Percentiles rank a stretch among this genome's conserved stretches.
Evolutionary conservation across 2,329 filamentous ascomycete genomes (phyloP).

Genomic region (Colletotrichum theobromicola): DNA sequence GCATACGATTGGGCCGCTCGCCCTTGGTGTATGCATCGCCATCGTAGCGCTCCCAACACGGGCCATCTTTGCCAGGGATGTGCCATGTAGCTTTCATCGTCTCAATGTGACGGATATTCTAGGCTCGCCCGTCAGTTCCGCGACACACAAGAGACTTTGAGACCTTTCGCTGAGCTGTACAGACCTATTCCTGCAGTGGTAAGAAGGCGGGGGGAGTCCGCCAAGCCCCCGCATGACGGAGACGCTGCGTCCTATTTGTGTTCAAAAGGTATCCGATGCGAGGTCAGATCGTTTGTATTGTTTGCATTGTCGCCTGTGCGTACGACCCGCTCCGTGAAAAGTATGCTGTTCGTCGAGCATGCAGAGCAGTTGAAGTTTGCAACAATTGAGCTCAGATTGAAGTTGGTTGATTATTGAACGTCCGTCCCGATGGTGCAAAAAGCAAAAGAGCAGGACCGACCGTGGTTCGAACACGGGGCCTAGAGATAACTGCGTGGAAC

Average conservation of each 20-base stretch:
- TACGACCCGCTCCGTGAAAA: not conserved
- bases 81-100: not conserved
- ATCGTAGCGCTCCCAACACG: not conserved
- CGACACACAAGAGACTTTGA: not conserved
- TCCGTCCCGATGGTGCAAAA: not conserved
- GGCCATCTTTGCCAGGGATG: not conserved
- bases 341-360: not conserved
- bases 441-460: conserved; percentile 7
- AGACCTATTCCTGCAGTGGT: not conserved
- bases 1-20: conserved; percentile 1
- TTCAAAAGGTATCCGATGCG: conserved; percentile 4
- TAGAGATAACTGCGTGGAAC: conserved; percentile 13
- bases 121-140: not conserved
- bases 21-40: not conserved
- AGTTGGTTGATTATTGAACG: too few relatives aligned
- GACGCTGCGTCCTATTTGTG: not conserved
- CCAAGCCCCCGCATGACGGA: conserved; percentile 8
- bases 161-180: not conserved
- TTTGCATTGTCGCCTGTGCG: not conserved
- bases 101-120: not conserved
- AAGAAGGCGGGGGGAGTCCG: not conserved
- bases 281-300: not conserved
- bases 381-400: not conserved
- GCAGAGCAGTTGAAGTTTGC: not conserved
- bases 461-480: conserved; percentile 22